Evolutionary conservation across 805 yeast genomes (phyloP).

Genomic region (Danielozyma ontarioensis): DNA sequence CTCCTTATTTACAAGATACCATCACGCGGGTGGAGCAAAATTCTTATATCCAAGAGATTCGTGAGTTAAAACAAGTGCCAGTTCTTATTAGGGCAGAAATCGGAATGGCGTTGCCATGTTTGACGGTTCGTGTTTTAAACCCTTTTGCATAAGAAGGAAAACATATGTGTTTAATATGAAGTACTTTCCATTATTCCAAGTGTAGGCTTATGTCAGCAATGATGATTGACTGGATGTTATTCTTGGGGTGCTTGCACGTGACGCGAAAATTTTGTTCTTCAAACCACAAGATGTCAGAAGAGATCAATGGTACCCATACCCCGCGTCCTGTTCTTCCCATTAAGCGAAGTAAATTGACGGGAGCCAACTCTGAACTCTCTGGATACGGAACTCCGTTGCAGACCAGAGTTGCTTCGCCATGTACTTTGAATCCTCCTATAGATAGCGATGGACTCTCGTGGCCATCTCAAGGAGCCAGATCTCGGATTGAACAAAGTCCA

Average conservation of each 20-base stretch:
- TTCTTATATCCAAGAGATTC: slow-evolving; percentile 69
- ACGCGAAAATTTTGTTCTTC: not conserved
- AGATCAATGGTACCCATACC: not conserved
- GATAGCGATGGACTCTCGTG: slow-evolving; percentile 90
- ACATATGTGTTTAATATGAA: not conserved
- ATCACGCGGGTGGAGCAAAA: slow-evolving; percentile 58
- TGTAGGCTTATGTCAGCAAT: no score
- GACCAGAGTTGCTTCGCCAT: slow-evolving; percentile 78
- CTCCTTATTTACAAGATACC: slow-evolving; percentile 54
- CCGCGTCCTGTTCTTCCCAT: not conserved
- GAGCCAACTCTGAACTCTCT: slow-evolving; percentile 8
- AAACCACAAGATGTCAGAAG: not conserved
- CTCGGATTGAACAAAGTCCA: slow-evolving; percentile 61
- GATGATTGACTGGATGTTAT: no score
- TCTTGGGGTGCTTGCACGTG: not conserved
- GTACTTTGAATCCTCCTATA: slow-evolving; percentile 77
- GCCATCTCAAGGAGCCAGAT: slow-evolving; percentile 86
- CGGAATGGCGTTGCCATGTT: slow-evolving; percentile 93
- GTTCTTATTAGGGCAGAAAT: slow-evolving; percentile 83
- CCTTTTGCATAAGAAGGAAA: slow-evolving; percentile 50
- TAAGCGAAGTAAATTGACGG: slow-evolving; percentile 16
- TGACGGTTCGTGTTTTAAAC: slow-evolving; percentile 85
- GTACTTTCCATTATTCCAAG: no score
- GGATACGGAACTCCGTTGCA: slow-evolving; percentile 51
- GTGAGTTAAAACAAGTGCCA: slow-evolving; percentile 75